Base-by-base conservation (phyloP, 2,329 filamentous ascomycete species). In the Penicillium aurantiogriseum region DNA sequence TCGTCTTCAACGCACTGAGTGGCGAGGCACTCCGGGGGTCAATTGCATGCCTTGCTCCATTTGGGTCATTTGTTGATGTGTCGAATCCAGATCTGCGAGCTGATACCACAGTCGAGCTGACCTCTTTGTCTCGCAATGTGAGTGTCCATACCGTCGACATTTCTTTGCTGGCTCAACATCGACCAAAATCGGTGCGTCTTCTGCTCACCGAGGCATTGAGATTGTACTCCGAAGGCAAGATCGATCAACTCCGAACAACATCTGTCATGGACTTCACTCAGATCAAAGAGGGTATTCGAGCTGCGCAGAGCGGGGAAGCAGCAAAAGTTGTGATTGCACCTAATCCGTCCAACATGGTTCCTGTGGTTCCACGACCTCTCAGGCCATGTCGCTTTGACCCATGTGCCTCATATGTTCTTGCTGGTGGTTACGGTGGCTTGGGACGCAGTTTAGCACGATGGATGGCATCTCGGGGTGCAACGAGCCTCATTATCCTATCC, bases 371-470 rank as follows among this genome's bases (percentile, higher is more conserved):
- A 15, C 51, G 48, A 8, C 23, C 38, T 2, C n/a, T 42, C 1
- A 9, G 35, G 4, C 57, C 55, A 13, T 63, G 59, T 29, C 51
- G 57, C 15, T 67, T 66, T 36, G 58, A 66, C 6, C 13, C 33
- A 2, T 4, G 25, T 0, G 61, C 62, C 3, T 62, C 62, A 1
- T 68, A 68, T 21, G 36, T 67, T 33, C 62, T 68, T 40, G 66
- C 66, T 1, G 66, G 66, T n/a, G 66, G 66, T 0, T 58, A 67
- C 19, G 66, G 66, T 5, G 66, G 66, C 2, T 21, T 68, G 8
- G 66, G 66, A 0, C 61, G 65, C 9, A 66, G 61, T 42, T 19
- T 66, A n/a, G 60, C 62, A 5, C 54, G 57, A 10, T 68, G 66
- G 65, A 65, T 68, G 62, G 63, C 56, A 23, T 56, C 58, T 4